Evolutionary conservation across 306 rosid species (phyloP).

Genomic region (Vicia sativa): DNA sequence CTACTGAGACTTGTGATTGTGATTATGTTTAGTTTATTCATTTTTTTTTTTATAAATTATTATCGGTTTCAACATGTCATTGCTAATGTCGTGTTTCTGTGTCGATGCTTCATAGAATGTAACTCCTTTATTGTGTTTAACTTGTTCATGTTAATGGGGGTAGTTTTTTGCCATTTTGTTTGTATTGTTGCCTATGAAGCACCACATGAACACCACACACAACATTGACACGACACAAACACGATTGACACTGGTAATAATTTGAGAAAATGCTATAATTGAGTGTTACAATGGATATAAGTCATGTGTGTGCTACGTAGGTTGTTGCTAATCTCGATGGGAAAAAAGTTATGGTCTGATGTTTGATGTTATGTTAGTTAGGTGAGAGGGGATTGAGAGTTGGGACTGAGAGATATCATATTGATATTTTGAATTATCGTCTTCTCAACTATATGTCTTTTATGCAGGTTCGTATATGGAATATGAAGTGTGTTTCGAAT

Average conservation of each 20-base stretch:
- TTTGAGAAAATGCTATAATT: not conserved
- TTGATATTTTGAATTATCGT: not conserved
- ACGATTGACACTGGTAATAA: not conserved
- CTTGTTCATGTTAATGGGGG: not conserved
- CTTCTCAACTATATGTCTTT: conserved; percentile 18
- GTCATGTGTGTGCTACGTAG: not conserved
- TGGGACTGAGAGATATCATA: not conserved
- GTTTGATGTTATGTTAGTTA: conserved; percentile 23
- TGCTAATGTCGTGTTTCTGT: no score
- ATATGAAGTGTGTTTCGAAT: conserved; percentile 77
- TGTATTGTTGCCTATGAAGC: conserved; percentile 3
- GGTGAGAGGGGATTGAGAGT: conserved; percentile 18
- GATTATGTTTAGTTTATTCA: no score
- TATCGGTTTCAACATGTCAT: no score
- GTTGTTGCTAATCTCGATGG: conserved; percentile 8
- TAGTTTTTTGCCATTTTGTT: not conserved
- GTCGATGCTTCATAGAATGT: no score
- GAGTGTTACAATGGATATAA: no score
- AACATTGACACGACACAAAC: not conserved
- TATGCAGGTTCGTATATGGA: conserved; percentile 95
- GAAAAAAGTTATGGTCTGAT: conserved; percentile 7
- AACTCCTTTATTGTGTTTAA: not conserved
- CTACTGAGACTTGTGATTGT: no score
- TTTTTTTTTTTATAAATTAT: no score
- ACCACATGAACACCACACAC: not conserved